Conservation (phyloP, 148 eudicot genomes). For the Rhododendron kiyosumense region DNA sequence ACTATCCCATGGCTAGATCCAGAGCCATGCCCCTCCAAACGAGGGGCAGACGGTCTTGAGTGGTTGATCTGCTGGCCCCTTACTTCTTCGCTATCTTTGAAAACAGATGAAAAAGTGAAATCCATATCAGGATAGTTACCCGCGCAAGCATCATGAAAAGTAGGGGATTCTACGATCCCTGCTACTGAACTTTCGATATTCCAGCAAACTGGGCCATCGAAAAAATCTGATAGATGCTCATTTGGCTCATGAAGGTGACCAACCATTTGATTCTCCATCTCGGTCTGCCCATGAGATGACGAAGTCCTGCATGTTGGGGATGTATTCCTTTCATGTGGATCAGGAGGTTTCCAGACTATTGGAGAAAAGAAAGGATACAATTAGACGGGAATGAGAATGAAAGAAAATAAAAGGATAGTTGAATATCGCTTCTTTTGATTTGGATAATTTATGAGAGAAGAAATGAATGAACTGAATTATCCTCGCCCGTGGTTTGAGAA, state of each 20-base stretch:
- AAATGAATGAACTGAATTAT: neutral
- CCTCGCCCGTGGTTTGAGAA: neutral
- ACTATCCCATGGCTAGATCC: neutral
- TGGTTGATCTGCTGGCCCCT: neutral
- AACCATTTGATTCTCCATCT: neutral
- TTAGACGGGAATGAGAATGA: conserved; percentile 25
- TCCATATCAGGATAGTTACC: neutral
- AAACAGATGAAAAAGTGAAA: neutral
- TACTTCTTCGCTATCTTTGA: neutral
- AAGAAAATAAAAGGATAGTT: conserved; percentile 31
- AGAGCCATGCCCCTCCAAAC: neutral
- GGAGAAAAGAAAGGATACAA: conserved; percentile 27
- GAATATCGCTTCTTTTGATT: neutral
- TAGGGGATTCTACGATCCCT: neutral
- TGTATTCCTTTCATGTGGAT: conserved; percentile 31
- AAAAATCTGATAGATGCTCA: neutral
- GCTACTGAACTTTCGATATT: neutral
- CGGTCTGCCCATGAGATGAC: neutral
- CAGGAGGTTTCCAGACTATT: conserved; percentile 24
- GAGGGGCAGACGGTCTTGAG: neutral
- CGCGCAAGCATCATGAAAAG: neutral
- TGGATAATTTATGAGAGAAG: neutral
- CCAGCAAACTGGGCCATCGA: neutral
- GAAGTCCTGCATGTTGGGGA: neutral
- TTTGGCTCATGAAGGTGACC: neutral